Base-by-base conservation (phyloP, 1,139 yeast genomes). In the Yarrowia galli region DNA sequence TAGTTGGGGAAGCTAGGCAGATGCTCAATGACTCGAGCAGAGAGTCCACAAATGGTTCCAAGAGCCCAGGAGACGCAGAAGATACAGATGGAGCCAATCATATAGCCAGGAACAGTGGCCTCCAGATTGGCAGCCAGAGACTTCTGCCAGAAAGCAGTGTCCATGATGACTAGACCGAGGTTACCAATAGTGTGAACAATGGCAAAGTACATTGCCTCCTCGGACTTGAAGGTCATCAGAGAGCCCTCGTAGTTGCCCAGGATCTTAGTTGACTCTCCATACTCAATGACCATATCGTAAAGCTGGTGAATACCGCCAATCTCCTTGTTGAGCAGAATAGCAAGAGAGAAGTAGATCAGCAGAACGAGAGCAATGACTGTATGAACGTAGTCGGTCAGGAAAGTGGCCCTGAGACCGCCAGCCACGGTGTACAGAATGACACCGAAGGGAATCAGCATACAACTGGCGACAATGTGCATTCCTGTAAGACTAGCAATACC, bases 51-150 rank as follows among this genome's bases (percentile, higher is more conserved):
- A 15, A 96, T 89, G 10, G 96, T 88, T 20, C 97, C 89, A 60
- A 87, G 84, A 68, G 90, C 83, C 81, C 89, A 89, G 46, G 97
- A 97, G 71, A 92, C 88, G 12, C 96, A 95, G 76, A 91, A 89
- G 97, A 97, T 92, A 0, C 95, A 88, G 67, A 92, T 77, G n/a
- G 97, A 97, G 69, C 97, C 97, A 72, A 91, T 79, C 42, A 91
- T 87, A 77, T 92, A 92, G 20, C 97, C 97, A n/a, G 96, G 95
- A 74, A 92, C 82, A 38, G 96, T 91, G 46, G 96, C 88, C 3
- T 87, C 89, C 20, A 97, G 96, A 71, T 88, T 83, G 15, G 97
- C 90, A 61, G 96, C 93, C 77, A 92, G 89, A 7, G 97, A 97
- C 79, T 74, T 78, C 79, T 90, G 89, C 88, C 93, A 92, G 79